Conservation (phyloP, 768 basidiomycete species). For the Filobasidium wieringae region DNA sequence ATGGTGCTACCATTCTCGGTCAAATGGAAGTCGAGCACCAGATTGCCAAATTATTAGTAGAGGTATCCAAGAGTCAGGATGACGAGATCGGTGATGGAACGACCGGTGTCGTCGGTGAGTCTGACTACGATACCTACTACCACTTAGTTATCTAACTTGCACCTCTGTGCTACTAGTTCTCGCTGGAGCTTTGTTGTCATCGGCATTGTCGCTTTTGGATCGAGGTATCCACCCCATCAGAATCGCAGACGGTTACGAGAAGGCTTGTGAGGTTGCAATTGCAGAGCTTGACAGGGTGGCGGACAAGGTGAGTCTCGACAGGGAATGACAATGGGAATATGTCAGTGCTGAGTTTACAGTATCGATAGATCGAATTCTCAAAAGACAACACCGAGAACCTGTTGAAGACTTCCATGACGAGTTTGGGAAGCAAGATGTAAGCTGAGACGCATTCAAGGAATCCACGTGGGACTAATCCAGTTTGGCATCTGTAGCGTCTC, state of each 20-base stretch:
- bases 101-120: slow-evolving; percentile 93
- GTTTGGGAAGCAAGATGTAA: slow-evolving; percentile 95
- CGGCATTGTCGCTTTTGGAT: slow-evolving; percentile 91
- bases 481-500: slow-evolving; percentile 59
- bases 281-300: slow-evolving; percentile 81
- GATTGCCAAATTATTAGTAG: slow-evolving; percentile 90
- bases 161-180: slow-evolving; percentile 50
- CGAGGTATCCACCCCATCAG: slow-evolving; percentile 98
- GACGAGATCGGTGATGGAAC: slow-evolving; percentile 99
- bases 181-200: slow-evolving; percentile 91
- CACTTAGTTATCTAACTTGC: neutral
- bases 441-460: slow-evolving; percentile 18
- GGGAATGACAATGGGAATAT: neutral
- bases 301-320: slow-evolving; percentile 47
- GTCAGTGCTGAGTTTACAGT: neutral
- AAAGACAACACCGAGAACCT: slow-evolving; percentile 71
- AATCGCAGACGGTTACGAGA: slow-evolving; percentile 97
- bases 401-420: slow-evolving; percentile 88
- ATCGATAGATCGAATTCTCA: slow-evolving; percentile 59
- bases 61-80: slow-evolving; percentile 89
- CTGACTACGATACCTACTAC: neutral
- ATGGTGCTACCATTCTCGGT: slow-evolving; percentile 92
- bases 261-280: slow-evolving; percentile 79
- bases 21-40: slow-evolving; percentile 99
- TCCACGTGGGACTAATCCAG: neutral